These are phyloP conservation scores for Solanum piurae DNA, from an alignment of 257 asterid genomes.

Conservation along the genomic window DNA sequence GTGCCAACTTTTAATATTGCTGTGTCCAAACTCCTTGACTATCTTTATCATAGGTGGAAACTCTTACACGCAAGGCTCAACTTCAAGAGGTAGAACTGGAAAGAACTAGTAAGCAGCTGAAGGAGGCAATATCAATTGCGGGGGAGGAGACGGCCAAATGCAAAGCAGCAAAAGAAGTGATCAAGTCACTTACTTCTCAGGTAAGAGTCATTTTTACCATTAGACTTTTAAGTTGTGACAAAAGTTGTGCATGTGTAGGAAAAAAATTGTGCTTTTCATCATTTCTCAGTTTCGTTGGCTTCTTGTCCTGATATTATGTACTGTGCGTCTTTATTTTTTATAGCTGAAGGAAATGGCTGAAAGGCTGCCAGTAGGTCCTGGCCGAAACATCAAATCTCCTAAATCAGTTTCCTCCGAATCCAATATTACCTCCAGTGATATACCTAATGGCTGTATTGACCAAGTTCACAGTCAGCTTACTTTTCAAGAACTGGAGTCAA, in stretches of 20 bases:
- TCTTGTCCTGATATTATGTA: conserved; percentile 10
- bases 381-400: conserved; percentile 61
- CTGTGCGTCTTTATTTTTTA: background rate
- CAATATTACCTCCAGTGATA: conserved; percentile 33
- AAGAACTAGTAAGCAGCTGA: conserved; percentile 67
- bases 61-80: conserved; percentile 62
- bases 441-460: conserved; percentile 40
- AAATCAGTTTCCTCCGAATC: conserved; percentile 38
- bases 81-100: conserved; percentile 75
- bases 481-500: conserved; percentile 47
- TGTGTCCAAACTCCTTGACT: background rate
- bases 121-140: conserved; percentile 77
- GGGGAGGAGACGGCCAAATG: conserved; percentile 93
- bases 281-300: background rate
- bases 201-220: conserved; percentile 20
- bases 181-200: conserved; percentile 88
- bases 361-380: conserved; percentile 86
- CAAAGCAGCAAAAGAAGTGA: conserved; percentile 97
- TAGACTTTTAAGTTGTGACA: background rate
- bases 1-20: background rate
- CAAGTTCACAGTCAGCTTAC: conserved; percentile 38
- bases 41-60: conserved; percentile 50
- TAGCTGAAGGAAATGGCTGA: conserved; percentile 99
- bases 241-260: background rate
- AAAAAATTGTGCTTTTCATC: background rate